phyloP scores from a whole-genome alignment of 495 filamentous ascomycete genomes.

The Bryoglossum gracile region DNA sequence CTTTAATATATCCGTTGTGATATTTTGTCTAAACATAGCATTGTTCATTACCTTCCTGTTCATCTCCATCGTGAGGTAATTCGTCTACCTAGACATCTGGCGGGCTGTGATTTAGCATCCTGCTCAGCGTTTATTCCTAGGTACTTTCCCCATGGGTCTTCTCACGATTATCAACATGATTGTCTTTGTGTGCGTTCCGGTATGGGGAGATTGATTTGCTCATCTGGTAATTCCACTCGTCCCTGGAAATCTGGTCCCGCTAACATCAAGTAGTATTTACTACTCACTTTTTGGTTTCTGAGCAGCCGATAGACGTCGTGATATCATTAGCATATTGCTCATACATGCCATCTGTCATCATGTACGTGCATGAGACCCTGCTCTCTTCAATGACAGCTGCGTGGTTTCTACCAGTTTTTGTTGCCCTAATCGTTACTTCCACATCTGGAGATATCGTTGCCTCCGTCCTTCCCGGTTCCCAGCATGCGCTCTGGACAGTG shows the following conservation, averaged over 20 bases:
- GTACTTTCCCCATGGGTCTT: constrained; percentile 57
- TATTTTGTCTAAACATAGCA: constrained; percentile 48
- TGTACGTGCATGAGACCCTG: constrained; percentile 26
- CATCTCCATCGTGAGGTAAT: constrained; percentile 47
- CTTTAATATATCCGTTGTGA: constrained; percentile 45
- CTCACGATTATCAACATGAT: constrained; percentile 56
- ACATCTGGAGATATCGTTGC: constrained; percentile 51
- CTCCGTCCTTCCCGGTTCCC: constrained; percentile 38
- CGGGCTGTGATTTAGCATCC: constrained; percentile 49
- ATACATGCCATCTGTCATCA: constrained; percentile 47
- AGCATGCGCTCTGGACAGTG: constrained; percentile 50
- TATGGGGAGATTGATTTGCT: constrained; percentile 36
- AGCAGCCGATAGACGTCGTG: constrained; percentile 54
- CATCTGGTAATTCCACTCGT: constrained; percentile 14
- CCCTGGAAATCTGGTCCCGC: no score
- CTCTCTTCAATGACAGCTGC: constrained; percentile 45
- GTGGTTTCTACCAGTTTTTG: constrained; percentile 56
- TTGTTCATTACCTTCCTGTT: constrained; percentile 39
- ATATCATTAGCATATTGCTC: constrained; percentile 43
- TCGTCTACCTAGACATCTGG: constrained; percentile 51
- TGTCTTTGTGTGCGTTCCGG: constrained; percentile 45
- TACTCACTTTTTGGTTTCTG: no score
- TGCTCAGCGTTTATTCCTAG: constrained; percentile 53
- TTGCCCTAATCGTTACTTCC: constrained; percentile 48
- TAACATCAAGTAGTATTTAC: no score